Conservation (phyloP, 1,139 yeast species). For the Lodderomyces orthopsilosis region DNA sequence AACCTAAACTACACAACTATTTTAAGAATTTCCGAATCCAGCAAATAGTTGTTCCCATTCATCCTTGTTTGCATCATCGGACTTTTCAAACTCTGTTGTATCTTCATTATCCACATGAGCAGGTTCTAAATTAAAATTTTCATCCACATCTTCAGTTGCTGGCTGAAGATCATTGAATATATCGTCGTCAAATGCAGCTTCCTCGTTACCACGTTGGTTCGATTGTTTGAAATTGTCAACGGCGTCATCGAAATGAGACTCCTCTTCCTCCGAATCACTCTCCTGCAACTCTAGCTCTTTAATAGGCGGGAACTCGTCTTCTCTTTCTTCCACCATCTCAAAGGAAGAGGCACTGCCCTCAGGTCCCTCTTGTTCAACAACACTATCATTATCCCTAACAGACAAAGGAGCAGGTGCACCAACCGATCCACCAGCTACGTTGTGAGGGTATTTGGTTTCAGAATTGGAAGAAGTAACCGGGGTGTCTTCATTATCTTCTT, state of each 20-base stretch:
- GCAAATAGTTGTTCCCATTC: conserved; percentile 96
- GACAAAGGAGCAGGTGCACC: too few species aligned
- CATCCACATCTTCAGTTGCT: conserved; percentile 35
- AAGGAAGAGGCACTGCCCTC: conserved; percentile 32
- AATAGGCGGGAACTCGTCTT: conserved; percentile 69
- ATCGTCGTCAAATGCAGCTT: conserved; percentile 20
- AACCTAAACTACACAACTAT: conserved; percentile 9
- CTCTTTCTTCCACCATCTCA: conserved; percentile 47
- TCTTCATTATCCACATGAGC: conserved; percentile 41
- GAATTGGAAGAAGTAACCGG: conserved; percentile 57
- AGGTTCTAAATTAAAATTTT: conserved; percentile 38
- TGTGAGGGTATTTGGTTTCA: too few species aligned
- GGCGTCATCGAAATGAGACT: conserved; percentile 39
- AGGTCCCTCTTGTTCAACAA: too few species aligned
- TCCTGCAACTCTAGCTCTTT: conserved; percentile 62
- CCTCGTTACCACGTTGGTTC: conserved; percentile 11
- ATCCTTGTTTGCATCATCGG: conserved; percentile 42
- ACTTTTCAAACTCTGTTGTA: conserved; percentile 21
- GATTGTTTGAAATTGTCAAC: conserved; percentile 31
- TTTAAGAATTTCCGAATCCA: conserved; percentile 68
- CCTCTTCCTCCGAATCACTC: conserved; percentile 40
- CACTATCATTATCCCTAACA: too few species aligned
- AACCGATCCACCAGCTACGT: too few species aligned
- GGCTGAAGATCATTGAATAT: conserved; percentile 43
- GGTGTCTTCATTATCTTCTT: conserved; percentile 43